Evolutionary conservation across 2,329 filamentous ascomycete species (phyloP).

Genomic region (Aaosphaeria arxii): DNA sequence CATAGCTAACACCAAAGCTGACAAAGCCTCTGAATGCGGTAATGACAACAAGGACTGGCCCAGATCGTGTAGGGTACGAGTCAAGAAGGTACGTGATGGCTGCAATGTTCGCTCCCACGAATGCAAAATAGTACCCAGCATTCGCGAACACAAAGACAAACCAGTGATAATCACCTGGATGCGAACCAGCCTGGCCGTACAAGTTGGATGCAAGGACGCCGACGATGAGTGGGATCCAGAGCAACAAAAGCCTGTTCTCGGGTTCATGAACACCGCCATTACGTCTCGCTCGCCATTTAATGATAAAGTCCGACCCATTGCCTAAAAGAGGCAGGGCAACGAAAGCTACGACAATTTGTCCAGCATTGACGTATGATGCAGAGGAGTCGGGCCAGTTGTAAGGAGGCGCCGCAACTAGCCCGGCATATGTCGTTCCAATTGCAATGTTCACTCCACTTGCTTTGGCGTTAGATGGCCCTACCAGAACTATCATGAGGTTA

Average conservation of each 20-base stretch:
- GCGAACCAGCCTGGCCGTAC: slow-evolving; percentile 21
- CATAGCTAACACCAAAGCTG: slow-evolving; percentile 43
- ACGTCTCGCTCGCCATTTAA: slow-evolving; percentile 30
- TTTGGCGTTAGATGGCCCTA: not conserved
- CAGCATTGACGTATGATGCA: slow-evolving; percentile 16
- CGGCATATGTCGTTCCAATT: slow-evolving; percentile 19
- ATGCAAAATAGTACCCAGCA: slow-evolving; percentile 34
- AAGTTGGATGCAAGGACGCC: slow-evolving; percentile 18
- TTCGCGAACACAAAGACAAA: slow-evolving; percentile 30
- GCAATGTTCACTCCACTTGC: slow-evolving; percentile 14
- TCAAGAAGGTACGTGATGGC: slow-evolving; percentile 47
- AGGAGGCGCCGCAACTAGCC: slow-evolving; percentile 11
- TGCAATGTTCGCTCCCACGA: slow-evolving; percentile 44
- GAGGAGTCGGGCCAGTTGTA: slow-evolving; percentile 16
- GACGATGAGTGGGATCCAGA: slow-evolving; percentile 38
- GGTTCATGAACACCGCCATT: slow-evolving; percentile 37
- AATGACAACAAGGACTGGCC: slow-evolving; percentile 45
- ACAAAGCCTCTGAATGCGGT: slow-evolving; percentile 47
- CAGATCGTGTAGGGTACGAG: slow-evolving; percentile 42
- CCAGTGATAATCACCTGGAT: slow-evolving; percentile 37
- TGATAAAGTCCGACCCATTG: slow-evolving; percentile 29
- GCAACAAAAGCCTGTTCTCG: slow-evolving; percentile 39
- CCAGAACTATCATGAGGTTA: slow-evolving; percentile 7
- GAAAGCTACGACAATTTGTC: slow-evolving; percentile 30
- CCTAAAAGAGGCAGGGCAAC: slow-evolving; percentile 21